Conservation (phyloP, 2,329 filamentous ascomycete species). For the Phialemoniopsis sp. region DNA sequence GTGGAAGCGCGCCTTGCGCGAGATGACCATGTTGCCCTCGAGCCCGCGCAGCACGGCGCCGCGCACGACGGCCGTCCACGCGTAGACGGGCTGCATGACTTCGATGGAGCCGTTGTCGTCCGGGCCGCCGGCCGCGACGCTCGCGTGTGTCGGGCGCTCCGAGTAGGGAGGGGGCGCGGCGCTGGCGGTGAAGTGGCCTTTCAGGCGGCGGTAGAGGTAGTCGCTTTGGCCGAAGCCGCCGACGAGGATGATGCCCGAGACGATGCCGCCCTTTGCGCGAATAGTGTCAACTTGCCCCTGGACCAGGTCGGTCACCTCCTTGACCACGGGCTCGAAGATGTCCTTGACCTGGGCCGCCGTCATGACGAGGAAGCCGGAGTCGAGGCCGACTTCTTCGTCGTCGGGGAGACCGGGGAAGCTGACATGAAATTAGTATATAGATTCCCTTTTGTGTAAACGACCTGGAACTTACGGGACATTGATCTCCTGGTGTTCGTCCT, state of each 20-base stretch:
- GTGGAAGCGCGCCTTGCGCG: slow-evolving; percentile 68
- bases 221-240: slow-evolving; percentile 79
- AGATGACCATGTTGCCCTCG: slow-evolving; percentile 77
- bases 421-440: not conserved
- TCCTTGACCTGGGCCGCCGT: slow-evolving; percentile 64
- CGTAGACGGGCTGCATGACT: slow-evolving; percentile 78
- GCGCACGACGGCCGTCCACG: slow-evolving; percentile 76
- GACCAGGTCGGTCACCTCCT: slow-evolving; percentile 64
- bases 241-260: slow-evolving; percentile 74
- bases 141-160: slow-evolving; percentile 65
- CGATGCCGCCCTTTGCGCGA: slow-evolving; percentile 55
- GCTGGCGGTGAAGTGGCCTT: slow-evolving; percentile 57
- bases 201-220: slow-evolving; percentile 69
- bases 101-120: slow-evolving; percentile 58
- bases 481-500: slow-evolving; percentile 72
- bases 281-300: slow-evolving; percentile 64
- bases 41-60: slow-evolving; percentile 72
- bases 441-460: not conserved
- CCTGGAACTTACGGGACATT: slow-evolving; percentile 64
- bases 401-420: slow-evolving; percentile 72
- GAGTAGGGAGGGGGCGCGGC: slow-evolving; percentile 60
- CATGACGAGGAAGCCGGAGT: slow-evolving; percentile 74
- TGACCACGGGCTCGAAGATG: slow-evolving; percentile 72
- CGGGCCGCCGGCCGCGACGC: slow-evolving; percentile 31
- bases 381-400: slow-evolving; percentile 69